These are phyloP conservation scores for Vitis hybrid DNA, from an alignment of 177 flowering plant genomes.

Conservation along the genomic window DNA sequence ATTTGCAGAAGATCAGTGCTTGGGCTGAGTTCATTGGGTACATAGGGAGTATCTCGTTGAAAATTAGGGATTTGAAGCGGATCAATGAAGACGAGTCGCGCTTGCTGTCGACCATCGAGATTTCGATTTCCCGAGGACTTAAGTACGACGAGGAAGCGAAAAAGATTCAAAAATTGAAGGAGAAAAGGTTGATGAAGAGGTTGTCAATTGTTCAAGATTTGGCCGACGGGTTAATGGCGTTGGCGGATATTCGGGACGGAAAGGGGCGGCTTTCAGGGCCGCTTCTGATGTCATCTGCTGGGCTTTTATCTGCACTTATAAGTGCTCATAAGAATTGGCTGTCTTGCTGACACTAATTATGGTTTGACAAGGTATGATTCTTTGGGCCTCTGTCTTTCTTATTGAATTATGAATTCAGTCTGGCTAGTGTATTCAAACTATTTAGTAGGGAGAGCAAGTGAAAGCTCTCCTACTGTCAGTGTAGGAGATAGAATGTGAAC, in stretches of 20 bases:
- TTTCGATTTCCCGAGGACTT: conserved; percentile 34
- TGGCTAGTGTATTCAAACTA: too few species aligned
- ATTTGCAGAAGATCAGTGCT: conserved; percentile 61
- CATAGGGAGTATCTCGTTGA: conserved; percentile 68
- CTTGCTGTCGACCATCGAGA: conserved; percentile 35
- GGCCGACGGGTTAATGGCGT: conserved; percentile 84
- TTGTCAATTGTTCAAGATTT: conserved; percentile 83
- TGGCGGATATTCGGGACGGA: conserved; percentile 75
- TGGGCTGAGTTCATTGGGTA: conserved; percentile 87
- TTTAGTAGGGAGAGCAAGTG: background rate
- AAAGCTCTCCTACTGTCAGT: background rate
- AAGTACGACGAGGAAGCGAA: conserved; percentile 30
- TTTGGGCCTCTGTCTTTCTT: background rate
- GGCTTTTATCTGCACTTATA: conserved; percentile 79
- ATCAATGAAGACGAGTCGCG: conserved; percentile 45
- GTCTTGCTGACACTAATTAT: conserved; percentile 53
- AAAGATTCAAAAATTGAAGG: conserved; percentile 43
- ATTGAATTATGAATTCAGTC: background rate
- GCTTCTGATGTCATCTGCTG: conserved; percentile 64
- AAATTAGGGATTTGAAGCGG: conserved; percentile 57
- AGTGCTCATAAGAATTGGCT: conserved; percentile 96
- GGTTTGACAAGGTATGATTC: conserved; percentile 5
- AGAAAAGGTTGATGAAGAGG: conserved; percentile 67
- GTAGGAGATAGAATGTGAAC: background rate
- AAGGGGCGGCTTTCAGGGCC: conserved; percentile 64